Evolutionary conservation across 208 protist genomes (phyloP), one percentile per base, ranked within the genome.

Genomic region (Leishmania tarentolae): DNA sequence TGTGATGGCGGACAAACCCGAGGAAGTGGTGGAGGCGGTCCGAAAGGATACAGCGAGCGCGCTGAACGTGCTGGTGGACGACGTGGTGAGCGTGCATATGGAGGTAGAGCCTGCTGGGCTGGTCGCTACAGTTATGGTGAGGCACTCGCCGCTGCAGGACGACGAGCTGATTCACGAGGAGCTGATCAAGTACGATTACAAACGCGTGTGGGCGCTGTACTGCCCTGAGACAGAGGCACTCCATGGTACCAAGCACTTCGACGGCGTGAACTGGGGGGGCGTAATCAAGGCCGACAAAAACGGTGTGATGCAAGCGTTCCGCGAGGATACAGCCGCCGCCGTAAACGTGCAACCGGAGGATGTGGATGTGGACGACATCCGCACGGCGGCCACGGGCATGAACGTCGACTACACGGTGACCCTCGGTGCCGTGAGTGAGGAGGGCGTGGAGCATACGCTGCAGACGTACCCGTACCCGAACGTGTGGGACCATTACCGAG

Each of bases 161-260:
- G 76, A 75, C 37, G 83, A 87, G 50, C 46, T 87, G 59, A 87
- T 91, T 4, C 37, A 90, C 66, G 89, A 90, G 87, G 75, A 88
- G 69, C 87, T 94, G 31, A 50, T 71, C 37, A 71, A 57, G 42
- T 88, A 82, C 80, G 79, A 86, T 24, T 94, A 84, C 75, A 71
- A 74, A 52, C 80, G 76, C 47, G 79, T 91, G 44, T 94, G 88
- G 91, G 82, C 68, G n/a, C 79, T 92, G 40, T 94, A 93, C 84
- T 84, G 77, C 79, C 79, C 86, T 7, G 71, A 75, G 28, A 75
- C 57, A 31, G 83, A 87, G 81, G 63, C 79, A 52, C 80, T n/a
- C 21, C 19, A 73, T 3, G 73, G 78, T 1, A 75, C 8, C 31
- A 86, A 87, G 73, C 52, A 77, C 71, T 91, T 91, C 78, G 65